Conservation (phyloP, 768 basidiomycete genomes). For the Suillus clintonianus region DNA sequence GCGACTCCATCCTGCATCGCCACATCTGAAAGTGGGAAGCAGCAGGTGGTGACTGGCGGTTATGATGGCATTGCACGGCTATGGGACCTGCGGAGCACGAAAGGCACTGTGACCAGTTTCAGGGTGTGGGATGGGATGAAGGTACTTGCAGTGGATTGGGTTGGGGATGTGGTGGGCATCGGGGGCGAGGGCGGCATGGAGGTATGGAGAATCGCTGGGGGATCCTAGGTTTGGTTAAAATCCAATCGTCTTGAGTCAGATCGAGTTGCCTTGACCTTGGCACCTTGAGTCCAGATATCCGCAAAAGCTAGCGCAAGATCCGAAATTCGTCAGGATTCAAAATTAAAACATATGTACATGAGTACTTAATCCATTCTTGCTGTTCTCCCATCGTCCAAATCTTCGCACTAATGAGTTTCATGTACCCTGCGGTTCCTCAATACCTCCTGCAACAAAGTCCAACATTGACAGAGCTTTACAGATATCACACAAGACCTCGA, state of each 20-base stretch:
- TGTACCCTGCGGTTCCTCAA: too few relatives aligned
- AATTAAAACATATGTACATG: too few relatives aligned
- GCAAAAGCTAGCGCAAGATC: background rate
- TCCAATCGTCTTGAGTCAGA: background rate
- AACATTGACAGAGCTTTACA: too few relatives aligned
- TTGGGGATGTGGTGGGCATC: conserved; percentile 52
- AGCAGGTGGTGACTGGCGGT: conserved; percentile 69
- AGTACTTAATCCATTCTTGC: background rate
- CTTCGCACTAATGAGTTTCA: too few relatives aligned
- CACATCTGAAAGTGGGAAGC: conserved; percentile 18
- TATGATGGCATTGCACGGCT: conserved; percentile 79
- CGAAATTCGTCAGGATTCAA: background rate
- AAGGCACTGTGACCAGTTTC: conserved; percentile 65
- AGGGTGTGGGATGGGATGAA: conserved; percentile 63
- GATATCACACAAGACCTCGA: too few relatives aligned
- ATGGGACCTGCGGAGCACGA: conserved; percentile 77
- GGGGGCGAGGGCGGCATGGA: conserved; percentile 69
- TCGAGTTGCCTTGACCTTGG: background rate
- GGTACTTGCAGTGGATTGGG: conserved; percentile 63
- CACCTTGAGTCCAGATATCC: conserved; percentile 39
- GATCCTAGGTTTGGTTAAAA: conserved; percentile 13
- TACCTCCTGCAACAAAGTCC: too few relatives aligned
- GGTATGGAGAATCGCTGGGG: conserved; percentile 55
- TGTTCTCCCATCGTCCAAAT: background rate
- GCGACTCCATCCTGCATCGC: conserved; percentile 68